Evolutionary conservation across 2,329 filamentous ascomycete genomes (phyloP), one percentile per base, ranked within the genome.

Genomic region (Aspergillus aculeatus): DNA sequence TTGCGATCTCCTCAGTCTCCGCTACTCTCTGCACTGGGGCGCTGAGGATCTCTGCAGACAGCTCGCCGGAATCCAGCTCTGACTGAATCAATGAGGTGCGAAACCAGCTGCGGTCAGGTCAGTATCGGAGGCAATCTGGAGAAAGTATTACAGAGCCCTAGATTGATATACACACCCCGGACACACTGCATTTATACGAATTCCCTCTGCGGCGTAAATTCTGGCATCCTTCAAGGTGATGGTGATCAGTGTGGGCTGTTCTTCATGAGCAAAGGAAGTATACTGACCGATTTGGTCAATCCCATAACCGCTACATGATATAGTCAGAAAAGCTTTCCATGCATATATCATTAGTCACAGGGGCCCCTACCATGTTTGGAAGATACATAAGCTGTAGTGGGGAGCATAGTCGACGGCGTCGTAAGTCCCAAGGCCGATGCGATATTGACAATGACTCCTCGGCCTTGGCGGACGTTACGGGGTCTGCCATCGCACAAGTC

Each of bases 111-210:
- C 3, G 16, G 16, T 11, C 14, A 21, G 16, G n/a, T 52, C 23
- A 52, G 50, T 11, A 21, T 5, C 29, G 5, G 10, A 19, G 24
- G 2, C 3, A 16, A n/a, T 10, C 14, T 4, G 7, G 9, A 3
- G 7, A 29, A 29, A 29, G 26, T 26, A 26, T 12, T 10, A n/a
- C 26, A 14, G 6, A 16, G 50, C 2, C 32, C 5, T 7, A 24
- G n/a, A 16, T 3, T 64, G 35, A 66, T 69, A 61, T 80, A 69
- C 72, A 54, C 67, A 77, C 56, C 80, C 82, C 0, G 84, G 84
- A 57, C 84, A 86, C n/a, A 87, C 81, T 2, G 83, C 83, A 66
- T 87, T 87, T 69, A 87, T 83, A 52, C 84, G 80, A 58, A 87
- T 84, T 3, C 79, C 80, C 52, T 76, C 67, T 4, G 75, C 66